phyloP scores from a whole-genome alignment of 495 filamentous ascomycete genomes.

The Penicillium waksmanii region DNA sequence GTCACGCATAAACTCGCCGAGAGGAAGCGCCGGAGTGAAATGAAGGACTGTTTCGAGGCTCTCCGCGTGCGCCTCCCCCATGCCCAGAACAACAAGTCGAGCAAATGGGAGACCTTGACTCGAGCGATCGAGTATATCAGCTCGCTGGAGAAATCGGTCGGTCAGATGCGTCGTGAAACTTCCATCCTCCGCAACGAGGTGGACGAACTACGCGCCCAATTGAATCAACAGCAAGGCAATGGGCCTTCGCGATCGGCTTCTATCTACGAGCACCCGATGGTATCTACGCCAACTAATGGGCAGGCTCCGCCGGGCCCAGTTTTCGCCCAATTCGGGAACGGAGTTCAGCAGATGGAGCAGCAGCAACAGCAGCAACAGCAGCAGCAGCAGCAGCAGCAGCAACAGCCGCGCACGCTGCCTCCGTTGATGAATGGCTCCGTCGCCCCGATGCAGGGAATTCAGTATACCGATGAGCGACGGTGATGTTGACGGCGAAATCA shows the following conservation, averaged over 20 bases:
- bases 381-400: constrained; percentile 42
- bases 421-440: constrained; percentile 54
- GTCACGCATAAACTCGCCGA: constrained; percentile 96
- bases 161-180: constrained; percentile 46
- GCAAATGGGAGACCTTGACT: constrained; percentile 98
- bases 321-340: constrained; percentile 40
- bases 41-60: constrained; percentile 96
- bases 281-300: constrained; percentile 41
- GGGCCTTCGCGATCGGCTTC: constrained; percentile 45
- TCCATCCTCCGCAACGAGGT: constrained; percentile 57
- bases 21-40: constrained; percentile 92
- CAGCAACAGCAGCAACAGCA: constrained; percentile 41
- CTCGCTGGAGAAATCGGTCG: constrained; percentile 39
- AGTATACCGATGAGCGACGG: constrained; percentile 57
- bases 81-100: constrained; percentile 88
- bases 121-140: constrained; percentile 50
- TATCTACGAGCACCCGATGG: constrained; percentile 46
- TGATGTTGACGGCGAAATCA: constrained; percentile 18
- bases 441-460: constrained; percentile 61
- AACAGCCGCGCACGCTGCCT: constrained; percentile 54
- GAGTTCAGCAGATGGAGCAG: constrained; percentile 43
- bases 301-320: constrained; percentile 37
- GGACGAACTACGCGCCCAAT: constrained; percentile 47
- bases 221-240: constrained; percentile 56
- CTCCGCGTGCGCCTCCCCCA: constrained; percentile 81